Base-by-base conservation (phyloP, 805 yeast species). In the Wickerhamiella spandovensis region DNA sequence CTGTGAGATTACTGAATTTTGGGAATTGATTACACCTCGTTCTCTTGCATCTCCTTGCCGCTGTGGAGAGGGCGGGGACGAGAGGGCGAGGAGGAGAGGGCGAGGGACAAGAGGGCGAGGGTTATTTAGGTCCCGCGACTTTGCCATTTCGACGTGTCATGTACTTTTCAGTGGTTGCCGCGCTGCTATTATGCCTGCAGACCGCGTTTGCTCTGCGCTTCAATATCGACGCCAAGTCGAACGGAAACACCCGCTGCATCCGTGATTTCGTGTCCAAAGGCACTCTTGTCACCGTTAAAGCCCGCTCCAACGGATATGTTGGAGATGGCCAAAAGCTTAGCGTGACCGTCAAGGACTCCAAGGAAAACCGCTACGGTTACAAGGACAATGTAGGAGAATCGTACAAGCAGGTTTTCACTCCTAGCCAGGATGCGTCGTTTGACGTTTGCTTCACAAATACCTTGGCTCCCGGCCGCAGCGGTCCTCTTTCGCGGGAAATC, bases 371-470 rank as follows among this genome's bases (percentile, higher is more conserved):
- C 63, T 82, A 81, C 67, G 82, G 84, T 61, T 81, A 79, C 63
- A 78, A 81, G 66, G 79, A 77, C 64, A 88, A 84, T 64, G 73
- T 92, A 58, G 79, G 78, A 20, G 94, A 90, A 30, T 74, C 73
- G 3, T 73, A 77, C 49, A 78, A 80, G 62, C 79, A 84, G 52
- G 90, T 92, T 3, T 90, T 92, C 71, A 86, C 92, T 48, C 80
- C 95, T 13, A 86, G 82, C 63, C 73, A 82, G 23, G 78, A 82
- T 54, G 82, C 90, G 43, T 84, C 95, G 2, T 80, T 92, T 64
- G 98, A 92, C 68, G 78, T 92, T 50, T 92, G 98, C 68, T 84
- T 92, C 68, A 83, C 81, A 53, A 90, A 92, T 67, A 65, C 72
- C 47, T 64, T 67, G 44, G 65, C 68, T 59, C 43, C 45, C 23